These are phyloP conservation scores for Colletotrichum gloeosporioides DNA, from an alignment of 2,329 filamentous ascomycete species.

Conservation along the genomic window DNA sequence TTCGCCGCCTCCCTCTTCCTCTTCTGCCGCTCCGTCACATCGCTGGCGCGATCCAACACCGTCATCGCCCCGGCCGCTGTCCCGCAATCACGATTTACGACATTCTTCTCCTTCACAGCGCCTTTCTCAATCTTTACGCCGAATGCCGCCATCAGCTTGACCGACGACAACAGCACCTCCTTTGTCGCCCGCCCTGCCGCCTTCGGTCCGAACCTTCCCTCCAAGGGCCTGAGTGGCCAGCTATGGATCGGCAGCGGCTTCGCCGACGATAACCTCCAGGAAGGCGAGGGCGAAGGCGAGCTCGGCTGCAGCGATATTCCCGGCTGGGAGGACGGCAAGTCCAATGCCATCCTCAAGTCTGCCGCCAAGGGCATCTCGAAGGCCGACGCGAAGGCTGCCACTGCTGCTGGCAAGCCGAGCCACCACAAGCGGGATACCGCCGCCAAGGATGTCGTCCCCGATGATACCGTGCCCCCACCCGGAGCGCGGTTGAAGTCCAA, in stretches of 20 bases:
- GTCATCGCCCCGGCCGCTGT: slow-evolving; percentile 22
- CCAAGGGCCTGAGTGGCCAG: slow-evolving; percentile 81
- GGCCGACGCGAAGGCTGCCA: slow-evolving; percentile 29
- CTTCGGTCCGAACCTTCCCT: slow-evolving; percentile 82
- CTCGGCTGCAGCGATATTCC: slow-evolving; percentile 94
- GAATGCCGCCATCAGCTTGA: slow-evolving; percentile 93
- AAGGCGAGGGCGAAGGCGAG: slow-evolving; percentile 76
- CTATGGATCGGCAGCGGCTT: slow-evolving; percentile 95
- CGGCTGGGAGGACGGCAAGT: slow-evolving; percentile 75
- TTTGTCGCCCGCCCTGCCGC: slow-evolving; percentile 93
- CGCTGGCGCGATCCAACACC: slow-evolving; percentile 32
- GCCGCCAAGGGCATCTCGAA: slow-evolving; percentile 32
- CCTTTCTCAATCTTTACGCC: slow-evolving; percentile 92
- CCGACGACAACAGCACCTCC: slow-evolving; percentile 97
- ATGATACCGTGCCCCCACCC: slow-evolving; percentile 26
- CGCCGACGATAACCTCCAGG: slow-evolving; percentile 74
- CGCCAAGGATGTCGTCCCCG: slow-evolving; percentile 33
- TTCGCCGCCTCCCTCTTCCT: slow-evolving; percentile 59
- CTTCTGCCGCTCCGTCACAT: slow-evolving; percentile 56
- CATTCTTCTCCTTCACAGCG: slow-evolving; percentile 73
- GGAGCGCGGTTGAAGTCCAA: slow-evolving; percentile 30
- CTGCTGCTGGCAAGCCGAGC: slow-evolving; percentile 34
- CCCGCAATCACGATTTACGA: slow-evolving; percentile 51
- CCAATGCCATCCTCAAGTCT: slow-evolving; percentile 48
- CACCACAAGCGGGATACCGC: slow-evolving; percentile 39